These are phyloP conservation scores for Fonsecaea pedrosoi DNA, from an alignment of 2,329 filamentous ascomycete genomes.

Conservation along the genomic window DNA sequence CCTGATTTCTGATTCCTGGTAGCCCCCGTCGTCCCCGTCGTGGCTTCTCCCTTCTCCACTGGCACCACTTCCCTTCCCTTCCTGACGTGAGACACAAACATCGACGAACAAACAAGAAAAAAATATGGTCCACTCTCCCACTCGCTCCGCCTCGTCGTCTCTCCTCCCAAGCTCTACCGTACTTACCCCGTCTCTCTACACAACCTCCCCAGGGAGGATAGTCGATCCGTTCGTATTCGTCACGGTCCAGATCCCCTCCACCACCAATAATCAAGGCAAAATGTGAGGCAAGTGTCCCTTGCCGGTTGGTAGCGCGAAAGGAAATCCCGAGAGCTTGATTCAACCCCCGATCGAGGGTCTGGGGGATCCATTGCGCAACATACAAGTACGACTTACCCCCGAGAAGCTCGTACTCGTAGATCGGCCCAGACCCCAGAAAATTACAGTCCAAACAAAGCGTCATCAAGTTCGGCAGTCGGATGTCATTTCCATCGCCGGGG, in stretches of 20 bases:
- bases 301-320: background rate
- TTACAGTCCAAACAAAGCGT: background rate
- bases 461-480: slow-evolving; percentile 4
- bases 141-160: too few relatives aligned
- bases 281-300: slow-evolving; percentile 10
- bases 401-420: too few relatives aligned
- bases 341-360: background rate
- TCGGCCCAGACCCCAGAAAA: background rate
- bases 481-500: background rate
- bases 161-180: background rate
- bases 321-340: background rate
- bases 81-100: slow-evolving; percentile 19
- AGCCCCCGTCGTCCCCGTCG: background rate
- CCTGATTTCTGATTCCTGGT: too few relatives aligned
- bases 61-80: background rate
- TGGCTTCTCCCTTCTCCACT: background rate
- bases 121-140: background rate
- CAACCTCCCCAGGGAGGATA: slow-evolving; percentile 1
- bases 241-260: background rate
- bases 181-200: background rate
- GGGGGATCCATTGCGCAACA: background rate
- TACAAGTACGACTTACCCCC: background rate
- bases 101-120: too few relatives aligned
- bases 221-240: slow-evolving; percentile 10
- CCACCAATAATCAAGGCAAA: slow-evolving; percentile 4